Percentiles rank a stretch among this genome's conserved stretches.
These are phyloP conservation scores for Amaranthus palmeri DNA, from an alignment of 148 eudicot genomes.

Conservation along the genomic window DNA sequence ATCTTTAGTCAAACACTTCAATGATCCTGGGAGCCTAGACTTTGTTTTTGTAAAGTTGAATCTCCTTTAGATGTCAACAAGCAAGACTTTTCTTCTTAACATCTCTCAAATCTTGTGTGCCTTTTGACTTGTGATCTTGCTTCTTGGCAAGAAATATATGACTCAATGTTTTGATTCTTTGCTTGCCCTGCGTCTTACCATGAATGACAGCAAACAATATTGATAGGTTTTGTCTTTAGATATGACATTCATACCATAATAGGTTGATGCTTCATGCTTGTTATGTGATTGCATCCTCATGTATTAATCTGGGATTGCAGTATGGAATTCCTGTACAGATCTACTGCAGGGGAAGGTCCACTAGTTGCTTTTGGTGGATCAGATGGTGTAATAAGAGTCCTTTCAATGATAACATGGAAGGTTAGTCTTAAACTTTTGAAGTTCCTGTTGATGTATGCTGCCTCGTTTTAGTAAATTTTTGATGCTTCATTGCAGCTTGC, in stretches of 20 bases:
- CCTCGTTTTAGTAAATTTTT: conserved; percentile 12
- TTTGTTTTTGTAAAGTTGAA: no score
- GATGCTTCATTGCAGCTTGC: conserved; percentile 61
- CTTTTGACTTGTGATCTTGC: neutral
- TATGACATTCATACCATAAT: conserved; percentile 2
- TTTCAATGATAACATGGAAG: conserved; percentile 98
- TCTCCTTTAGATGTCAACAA: no score
- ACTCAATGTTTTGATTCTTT: neutral
- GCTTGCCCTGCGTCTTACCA: neutral
- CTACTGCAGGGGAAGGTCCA: conserved; percentile 73
- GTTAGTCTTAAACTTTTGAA: conserved; percentile 29
- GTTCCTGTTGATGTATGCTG: conserved; percentile 9
- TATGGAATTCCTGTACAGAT: conserved; percentile 86
- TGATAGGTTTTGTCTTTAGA: neutral
- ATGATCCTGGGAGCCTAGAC: neutral
- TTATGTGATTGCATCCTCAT: neutral
- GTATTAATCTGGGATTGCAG: conserved; percentile 42
- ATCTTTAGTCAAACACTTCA: neutral
- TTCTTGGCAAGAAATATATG: neutral
- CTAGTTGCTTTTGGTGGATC: conserved; percentile 98
- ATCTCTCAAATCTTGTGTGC: neutral
- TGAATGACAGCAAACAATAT: no score
- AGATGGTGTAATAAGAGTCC: conserved; percentile 95
- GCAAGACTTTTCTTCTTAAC: neutral
- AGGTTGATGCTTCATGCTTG: neutral